A percentile compares a stretch with the other conserved stretches of the same genome.
Conservation (phyloP, 2,329 filamentous ascomycete genomes). For the Aplosporella prunicola region DNA sequence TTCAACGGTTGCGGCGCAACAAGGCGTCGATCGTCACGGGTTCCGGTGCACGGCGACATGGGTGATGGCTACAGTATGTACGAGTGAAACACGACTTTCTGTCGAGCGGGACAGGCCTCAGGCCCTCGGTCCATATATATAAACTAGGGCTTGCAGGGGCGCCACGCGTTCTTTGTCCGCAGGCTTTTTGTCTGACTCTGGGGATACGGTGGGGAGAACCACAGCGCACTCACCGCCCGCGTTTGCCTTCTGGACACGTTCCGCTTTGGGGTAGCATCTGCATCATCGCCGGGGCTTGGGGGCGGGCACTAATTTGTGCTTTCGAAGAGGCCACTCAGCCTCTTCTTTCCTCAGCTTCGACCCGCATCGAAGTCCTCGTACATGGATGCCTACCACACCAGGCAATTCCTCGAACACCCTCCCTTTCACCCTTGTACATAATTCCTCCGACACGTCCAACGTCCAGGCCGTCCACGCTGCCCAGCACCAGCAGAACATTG, state of each 20-base stretch:
- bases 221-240: conserved; percentile 9
- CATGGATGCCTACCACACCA: conserved; percentile 35
- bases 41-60: conserved; percentile 8
- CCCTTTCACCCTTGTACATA: conserved; percentile 18
- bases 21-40: conserved; percentile 7
- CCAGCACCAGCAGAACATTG: conserved; percentile 13
- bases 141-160: too few species aligned
- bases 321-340: background rate
- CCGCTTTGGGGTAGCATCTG: conserved; percentile 7
- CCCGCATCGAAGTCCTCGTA: conserved; percentile 11
- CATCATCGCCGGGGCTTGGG: conserved; percentile 4
- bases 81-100: conserved; percentile 7
- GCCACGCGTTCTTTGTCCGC: too few species aligned
- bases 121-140: too few species aligned
- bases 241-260: conserved; percentile 10
- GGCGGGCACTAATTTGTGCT: background rate
- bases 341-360: conserved; percentile 1
- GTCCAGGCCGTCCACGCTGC: conserved; percentile 16
- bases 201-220: conserved; percentile 6
- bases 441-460: conserved; percentile 16
- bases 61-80: too few species aligned
- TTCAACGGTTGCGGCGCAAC: conserved; percentile 4
- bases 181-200: too few species aligned
- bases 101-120: too few species aligned
- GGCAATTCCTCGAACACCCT: conserved; percentile 25